Percentiles rank a stretch among this genome's conserved stretches.
These are phyloP conservation scores for Hypoxylon intermedium DNA, from an alignment of 495 filamentous ascomycete species.

Conservation along the genomic window DNA sequence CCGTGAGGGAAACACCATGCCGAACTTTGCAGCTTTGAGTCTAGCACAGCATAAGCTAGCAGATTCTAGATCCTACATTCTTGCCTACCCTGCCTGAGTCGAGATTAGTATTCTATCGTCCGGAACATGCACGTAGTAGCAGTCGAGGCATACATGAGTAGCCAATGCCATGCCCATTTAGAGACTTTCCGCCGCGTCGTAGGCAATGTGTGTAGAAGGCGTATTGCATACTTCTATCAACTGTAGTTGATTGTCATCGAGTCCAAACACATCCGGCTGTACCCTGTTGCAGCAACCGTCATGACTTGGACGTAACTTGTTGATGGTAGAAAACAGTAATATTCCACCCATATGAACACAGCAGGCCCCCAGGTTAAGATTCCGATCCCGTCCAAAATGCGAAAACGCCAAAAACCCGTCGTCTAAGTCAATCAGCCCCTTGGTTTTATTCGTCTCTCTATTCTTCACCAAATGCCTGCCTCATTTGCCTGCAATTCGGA, in stretches of 20 bases:
- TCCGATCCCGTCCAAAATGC: constrained; percentile 1
- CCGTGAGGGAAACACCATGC: too few relatives aligned
- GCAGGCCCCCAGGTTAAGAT: constrained; percentile 8
- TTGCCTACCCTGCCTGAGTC: too few relatives aligned
- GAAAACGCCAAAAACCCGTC: constrained; percentile 23
- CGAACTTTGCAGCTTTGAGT: background rate
- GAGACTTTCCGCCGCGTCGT: background rate
- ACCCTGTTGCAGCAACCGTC: background rate
- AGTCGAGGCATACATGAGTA: too few relatives aligned
- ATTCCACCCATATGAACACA: constrained; percentile 24
- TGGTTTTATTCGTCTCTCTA: constrained; percentile 18
- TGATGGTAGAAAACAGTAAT: constrained; percentile 11
- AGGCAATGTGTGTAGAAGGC: background rate
- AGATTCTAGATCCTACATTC: too few relatives aligned
- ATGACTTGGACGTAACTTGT: background rate
- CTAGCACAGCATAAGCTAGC: background rate
- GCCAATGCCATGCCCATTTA: too few relatives aligned
- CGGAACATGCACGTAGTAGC: too few relatives aligned
- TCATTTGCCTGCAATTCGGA: constrained; percentile 13
- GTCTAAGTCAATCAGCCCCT: constrained; percentile 15
- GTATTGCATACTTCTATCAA: background rate
- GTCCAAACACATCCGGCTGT: background rate
- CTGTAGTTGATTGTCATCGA: background rate
- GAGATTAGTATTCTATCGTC: too few relatives aligned
- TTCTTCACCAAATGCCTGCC: constrained; percentile 5